These are phyloP conservation scores for Cadophora luteo-olivacea DNA, from an alignment of 2,329 filamentous ascomycete species.

Conservation along the genomic window DNA sequence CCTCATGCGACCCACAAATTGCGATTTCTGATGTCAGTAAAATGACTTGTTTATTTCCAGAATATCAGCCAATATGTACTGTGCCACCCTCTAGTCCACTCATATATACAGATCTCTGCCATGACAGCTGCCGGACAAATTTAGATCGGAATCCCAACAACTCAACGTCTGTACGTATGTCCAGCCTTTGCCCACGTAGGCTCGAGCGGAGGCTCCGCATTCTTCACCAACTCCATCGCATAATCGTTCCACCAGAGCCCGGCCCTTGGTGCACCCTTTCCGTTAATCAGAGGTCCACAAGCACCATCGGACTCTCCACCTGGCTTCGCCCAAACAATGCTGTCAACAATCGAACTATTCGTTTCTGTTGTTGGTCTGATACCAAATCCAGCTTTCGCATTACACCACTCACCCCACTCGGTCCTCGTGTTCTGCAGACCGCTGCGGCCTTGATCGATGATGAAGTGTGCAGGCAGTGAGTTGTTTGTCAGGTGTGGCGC, in stretches of 20 bases:
- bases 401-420: slow-evolving; percentile 54
- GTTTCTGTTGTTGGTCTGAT: slow-evolving; percentile 45
- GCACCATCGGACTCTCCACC: slow-evolving; percentile 52
- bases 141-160: not conserved
- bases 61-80: too few relatives aligned
- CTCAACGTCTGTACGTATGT: not conserved
- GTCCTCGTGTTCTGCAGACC: slow-evolving; percentile 46
- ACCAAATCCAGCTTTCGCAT: slow-evolving; percentile 51
- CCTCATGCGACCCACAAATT: too few relatives aligned
- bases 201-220: slow-evolving; percentile 44
- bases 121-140: not conserved
- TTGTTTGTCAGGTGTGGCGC: slow-evolving; percentile 47
- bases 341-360: slow-evolving; percentile 49
- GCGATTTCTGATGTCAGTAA: too few relatives aligned
- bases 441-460: slow-evolving; percentile 53
- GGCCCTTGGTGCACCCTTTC: slow-evolving; percentile 47
- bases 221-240: slow-evolving; percentile 49
- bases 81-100: not conserved
- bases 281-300: slow-evolving; percentile 44
- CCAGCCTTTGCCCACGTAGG: slow-evolving; percentile 20
- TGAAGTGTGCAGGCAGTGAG: slow-evolving; percentile 52
- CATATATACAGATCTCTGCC: not conserved
- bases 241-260: slow-evolving; percentile 53
- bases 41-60: too few relatives aligned
- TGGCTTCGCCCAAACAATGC: slow-evolving; percentile 54